Evolutionary conservation across 306 rosid species (phyloP), one percentile per base, ranked within the genome.

Genomic region (Prunus mume): DNA sequence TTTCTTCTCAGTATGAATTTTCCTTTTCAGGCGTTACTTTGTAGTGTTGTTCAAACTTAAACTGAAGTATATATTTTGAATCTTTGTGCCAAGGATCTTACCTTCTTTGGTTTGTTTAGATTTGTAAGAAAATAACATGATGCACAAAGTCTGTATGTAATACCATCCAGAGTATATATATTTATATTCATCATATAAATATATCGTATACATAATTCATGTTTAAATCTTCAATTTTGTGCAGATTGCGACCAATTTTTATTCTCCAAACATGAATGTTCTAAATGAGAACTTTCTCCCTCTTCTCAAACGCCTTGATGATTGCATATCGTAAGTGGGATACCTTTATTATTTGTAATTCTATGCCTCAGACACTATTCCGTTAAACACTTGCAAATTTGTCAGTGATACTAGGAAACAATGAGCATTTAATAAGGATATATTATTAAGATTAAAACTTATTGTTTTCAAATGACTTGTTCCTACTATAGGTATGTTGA

Each of bases 271-370:
- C 79, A 95, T 92, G 97, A 88, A 81, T 25, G 96, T 92, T 65
- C 96, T 91, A 79, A 92, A 89, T 32, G 96, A 92, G 78, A 92
- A 87, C 78, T 95, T 92, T 79, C 93, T 91, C 70, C 93, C 93
- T 27, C 91, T 95, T 81, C 96, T 96, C 80, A 96, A 96, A 83
- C 88, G 91, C 67, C 97, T 96, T 75, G 99, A 96, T 78, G 97
- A 96, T 73, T 92, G 99, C 90, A 92, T 96, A 82, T 82, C 90
- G 98, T 96, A 89, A 92, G 99, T 92, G 72, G 76, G 22, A 20
- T 28, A 72, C 45, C 56, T 1, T 68, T n/a, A 20, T 51, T 34
- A 10, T 69, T 15, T 3, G 43, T 76, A 30, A 30, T 78, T 68
- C 76, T 79, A 68, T 60, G 45, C 11, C n/a, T 22, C 56, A 20